Evolutionary conservation across 768 basidiomycete genomes (phyloP), one percentile per base, ranked within the genome.

Genomic region (Termitomyces sp.): DNA sequence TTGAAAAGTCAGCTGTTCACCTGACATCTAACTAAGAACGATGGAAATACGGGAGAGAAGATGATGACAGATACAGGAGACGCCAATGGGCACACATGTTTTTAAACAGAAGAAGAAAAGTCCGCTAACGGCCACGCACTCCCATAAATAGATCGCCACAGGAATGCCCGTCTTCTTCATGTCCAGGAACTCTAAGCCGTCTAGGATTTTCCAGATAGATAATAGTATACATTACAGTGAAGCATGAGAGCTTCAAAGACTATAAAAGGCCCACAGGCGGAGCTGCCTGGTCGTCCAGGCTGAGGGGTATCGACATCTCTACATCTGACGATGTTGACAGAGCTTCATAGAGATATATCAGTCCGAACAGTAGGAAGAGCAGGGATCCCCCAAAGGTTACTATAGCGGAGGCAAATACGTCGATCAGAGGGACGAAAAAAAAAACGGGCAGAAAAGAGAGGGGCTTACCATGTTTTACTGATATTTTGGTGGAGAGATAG

Each of bases 401-500:
- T 94, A n/a, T 24, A 24, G 1, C 1, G 3, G 24, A 54, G 26
- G 12, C 17, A 40, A 24, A 12, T 32, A 22, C 45, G 15, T 22
- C 3, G n/a, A 22, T 21, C 14, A 54, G n/a, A 19, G 3, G 19
- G 38, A 51, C 59, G 38, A 51, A 45, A 49, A 44, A 51, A 45
- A 49, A 44, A 2, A 56, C 22, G 34, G 38, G 45, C 40, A 43
- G 38, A 21, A 32, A 15, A 10, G 5, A 11, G 30, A 12, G 2
- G 6, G 46, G 73, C 88, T 57, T 54, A 95, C 93, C 89, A 66
- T 94, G 88, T 70, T 96, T 98, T 45, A 97, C 90, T 17, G 92
- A 94, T 59, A 99, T 91, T 73, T 93, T 94, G 2, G 89, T 95
- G 0, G 94, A 93, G 30, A 98, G 74, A 66, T 88, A 97, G 17